Base-by-base conservation (phyloP, 2,329 filamentous ascomycete species). In the Fusarium burgessii region DNA sequence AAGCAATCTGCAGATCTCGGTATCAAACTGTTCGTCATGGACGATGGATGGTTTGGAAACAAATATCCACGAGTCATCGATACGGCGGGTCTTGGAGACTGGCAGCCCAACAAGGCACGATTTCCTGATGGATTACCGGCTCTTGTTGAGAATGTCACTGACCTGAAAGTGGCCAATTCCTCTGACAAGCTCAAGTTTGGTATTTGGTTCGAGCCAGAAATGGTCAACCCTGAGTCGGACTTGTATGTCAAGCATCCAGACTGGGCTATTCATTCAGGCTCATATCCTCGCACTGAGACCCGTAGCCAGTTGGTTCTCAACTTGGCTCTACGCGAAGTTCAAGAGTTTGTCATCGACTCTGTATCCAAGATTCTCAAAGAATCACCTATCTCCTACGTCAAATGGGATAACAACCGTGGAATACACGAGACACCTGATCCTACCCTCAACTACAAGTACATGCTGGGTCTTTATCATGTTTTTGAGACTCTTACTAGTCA, bases 371-470 rank as follows among this genome's bases (percentile, higher is more conserved):
- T 91, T 7, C 84, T 91, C 18, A 81, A 85, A 58, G 84, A 81
- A 6, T 84, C 85, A 0, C 80, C 86, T 13, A 86, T 91, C 46
- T 79, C 81, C 13, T 91, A 91, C 65, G 85, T 92, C 68, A 92
- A 92, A 69, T 91, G 90, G 90, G 90, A 91, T 71, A 90, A 91
- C 78, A 92, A 92, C 78, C 83, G 90, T 7, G 89, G 85, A 5
- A 89, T 91, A 25, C 88, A 91, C 75, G 89, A 91, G 77, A 84
- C 84, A 38, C 80, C 88, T 0, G 82, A 82, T 1, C 87, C 89
- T 0, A 82, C 84, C 1, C 85, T 83, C 13, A 81, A 86, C 74
- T 88, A 91, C 74, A 78, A 81, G 9, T 91, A 91, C 77, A 90
- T 91, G 74, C 80, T 91, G 0, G 90, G 90, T 15, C 76, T 91